Evolutionary conservation across 1,284 basidiomycete genomes (phyloP), one percentile per base, ranked within the genome.

Genomic region (Trametes polyzona): DNA sequence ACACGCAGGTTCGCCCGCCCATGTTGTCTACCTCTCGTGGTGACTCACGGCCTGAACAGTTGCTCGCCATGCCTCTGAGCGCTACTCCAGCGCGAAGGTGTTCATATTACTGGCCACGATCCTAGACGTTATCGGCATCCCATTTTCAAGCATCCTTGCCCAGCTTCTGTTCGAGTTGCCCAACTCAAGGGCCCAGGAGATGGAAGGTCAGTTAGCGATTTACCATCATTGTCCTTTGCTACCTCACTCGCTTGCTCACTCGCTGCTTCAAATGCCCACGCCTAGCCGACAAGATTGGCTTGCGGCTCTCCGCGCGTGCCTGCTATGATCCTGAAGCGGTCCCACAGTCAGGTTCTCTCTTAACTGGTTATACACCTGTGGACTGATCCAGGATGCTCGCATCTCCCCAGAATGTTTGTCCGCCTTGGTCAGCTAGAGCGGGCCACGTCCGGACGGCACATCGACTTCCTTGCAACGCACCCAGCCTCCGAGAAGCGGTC

Each of bases 251-350:
- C n/a, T n/a, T n/a, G n/a, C n/a, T n/a, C n/a, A n/a, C n/a, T n/a
- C n/a, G n/a, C n/a, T n/a, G n/a, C n/a, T n/a, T n/a, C n/a, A n/a
- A n/a, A n/a, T n/a, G n/a, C n/a, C n/a, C n/a, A 16, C 16, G 0
- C 23, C 12, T 55, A 90, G 91, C 92, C 33, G 91, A 94, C 69
- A 80, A 83, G 29, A 87, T 95, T 46, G 93, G 93, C 7, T 69
- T 95, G 50, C 78, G 78, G 11, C 76, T 93, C 27, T 87, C 87
- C 75, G 78, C 92, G 36, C 83, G 78, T 54, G 94, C 93, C 0
- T 96, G 94, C 71, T 96, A 84, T 67, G 82, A 95, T 67, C 93
- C 93, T 0, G 73, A 72, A 21, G 90, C 88, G 51, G 84, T 93
- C 0, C 83, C 88, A 11, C 79, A 81, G 91, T 93, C 67, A 68